Base-by-base conservation (phyloP, 208 protist genomes). In the Trypanosoma brucei region DNA sequence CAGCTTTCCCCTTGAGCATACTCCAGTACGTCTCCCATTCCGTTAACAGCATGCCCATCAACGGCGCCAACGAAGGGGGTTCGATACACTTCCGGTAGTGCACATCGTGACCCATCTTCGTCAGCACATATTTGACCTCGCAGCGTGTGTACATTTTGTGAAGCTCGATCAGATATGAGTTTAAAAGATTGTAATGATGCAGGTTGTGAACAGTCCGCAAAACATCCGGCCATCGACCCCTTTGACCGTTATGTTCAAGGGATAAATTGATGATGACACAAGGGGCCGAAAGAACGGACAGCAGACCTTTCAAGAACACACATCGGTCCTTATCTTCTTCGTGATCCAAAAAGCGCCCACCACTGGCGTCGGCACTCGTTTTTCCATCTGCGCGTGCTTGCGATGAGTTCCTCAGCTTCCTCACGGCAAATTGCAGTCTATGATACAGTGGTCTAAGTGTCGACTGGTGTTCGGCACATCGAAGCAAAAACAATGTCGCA, bases 261-360 rank as follows among this genome's bases (percentile, higher is more conserved):
- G 65, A 70, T 60, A 63, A 49, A 58, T 63, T 70, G 40, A 70
- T 30, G 52, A 70, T 62, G 44, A 49, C 42, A 59, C 46, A 70
- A 37, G 65, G 65, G n/a, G 65, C 3, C 33, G 30, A 55, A 45
- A 70, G 55, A 62, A 70, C 30, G 49, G 65, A 50, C 22, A 66
- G 52, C 39, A 49, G 5, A 53, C 52, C n/a, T 42, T 31, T 57
- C 31, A 59, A 46, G 22, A 49, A 0, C 39, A 3, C 2, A 2
- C 51, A 11, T n/a, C 35, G 36, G n/a, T 53, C 4, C 42, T 39
- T 3, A 49, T 49, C 4, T 35, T 36, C 13, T 38, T 14, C 2
- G 14, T 22, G 22, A 22, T 22, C 22, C 22, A 22, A 22, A 22
- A 22, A 22, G 22, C 22, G 22, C 22, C 22, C 22, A 22, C 22